Conservation (phyloP, 2,329 filamentous ascomycete species). For the Colletotrichum sublineola region DNA sequence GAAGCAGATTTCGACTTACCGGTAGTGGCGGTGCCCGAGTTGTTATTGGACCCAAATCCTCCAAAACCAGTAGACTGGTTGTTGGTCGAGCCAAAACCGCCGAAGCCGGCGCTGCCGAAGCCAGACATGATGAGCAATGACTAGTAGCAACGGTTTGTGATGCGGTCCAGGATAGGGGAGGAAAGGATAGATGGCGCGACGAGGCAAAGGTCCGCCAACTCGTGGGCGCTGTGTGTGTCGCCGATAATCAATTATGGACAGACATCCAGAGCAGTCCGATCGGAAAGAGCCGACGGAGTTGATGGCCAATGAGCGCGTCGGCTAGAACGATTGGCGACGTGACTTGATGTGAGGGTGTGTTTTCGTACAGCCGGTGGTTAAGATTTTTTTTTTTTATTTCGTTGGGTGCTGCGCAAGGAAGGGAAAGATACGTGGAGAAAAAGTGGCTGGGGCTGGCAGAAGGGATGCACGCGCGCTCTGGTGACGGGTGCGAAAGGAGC, state of each 20-base stretch:
- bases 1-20: constrained; percentile 61
- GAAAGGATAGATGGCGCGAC: constrained; percentile 5
- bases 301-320: constrained; percentile 34
- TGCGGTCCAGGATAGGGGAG: constrained; percentile 8
- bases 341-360: constrained; percentile 20
- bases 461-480: constrained; percentile 29
- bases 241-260: constrained; percentile 35
- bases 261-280: constrained; percentile 32
- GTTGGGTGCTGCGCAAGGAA: constrained; percentile 29
- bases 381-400: constrained; percentile 31
- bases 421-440: constrained; percentile 40
- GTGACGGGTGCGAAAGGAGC: constrained; percentile 9
- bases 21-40: constrained; percentile 53
- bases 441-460: constrained; percentile 36
- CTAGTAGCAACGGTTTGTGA: constrained; percentile 6
- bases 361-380: constrained; percentile 22
- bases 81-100: constrained; percentile 72
- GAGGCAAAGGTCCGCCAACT: constrained; percentile 12
- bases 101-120: constrained; percentile 64
- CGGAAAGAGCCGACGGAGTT: constrained; percentile 19
- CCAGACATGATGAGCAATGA: constrained; percentile 60
- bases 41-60: constrained; percentile 65
- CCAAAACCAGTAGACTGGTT: constrained; percentile 65
- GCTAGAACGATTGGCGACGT: constrained; percentile 25
- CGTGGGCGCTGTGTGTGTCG: constrained; percentile 26